Evolutionary conservation across 2,329 filamentous ascomycete species (phyloP).

Genomic region (Cryphonectria japonica): DNA sequence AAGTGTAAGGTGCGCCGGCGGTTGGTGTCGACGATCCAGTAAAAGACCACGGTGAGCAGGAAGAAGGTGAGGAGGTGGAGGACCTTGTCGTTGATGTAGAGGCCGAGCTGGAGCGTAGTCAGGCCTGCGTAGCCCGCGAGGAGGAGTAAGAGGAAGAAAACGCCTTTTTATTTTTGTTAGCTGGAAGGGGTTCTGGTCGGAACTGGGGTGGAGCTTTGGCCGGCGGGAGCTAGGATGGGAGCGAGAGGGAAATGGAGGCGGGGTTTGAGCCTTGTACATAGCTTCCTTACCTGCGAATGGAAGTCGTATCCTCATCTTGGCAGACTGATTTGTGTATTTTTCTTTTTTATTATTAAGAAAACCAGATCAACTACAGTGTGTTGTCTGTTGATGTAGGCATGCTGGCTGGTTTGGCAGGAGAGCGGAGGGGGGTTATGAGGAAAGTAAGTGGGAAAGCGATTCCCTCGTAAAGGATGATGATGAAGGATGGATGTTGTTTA

Average conservation of each 20-base stretch:
- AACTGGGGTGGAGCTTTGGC: background rate
- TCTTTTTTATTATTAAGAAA: background rate
- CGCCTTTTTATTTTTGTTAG: conserved; percentile 51
- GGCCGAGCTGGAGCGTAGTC: conserved; percentile 60
- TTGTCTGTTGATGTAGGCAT: conserved; percentile 12
- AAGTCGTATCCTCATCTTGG: conserved; percentile 79
- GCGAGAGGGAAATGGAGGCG: background rate
- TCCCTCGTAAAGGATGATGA: background rate
- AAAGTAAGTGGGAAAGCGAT: background rate
- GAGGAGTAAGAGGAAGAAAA: conserved; percentile 72
- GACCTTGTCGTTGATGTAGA: conserved; percentile 81
- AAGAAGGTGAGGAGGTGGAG: conserved; percentile 91
- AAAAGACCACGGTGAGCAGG: conserved; percentile 82
- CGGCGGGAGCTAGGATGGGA: background rate
- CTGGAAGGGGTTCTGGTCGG: background rate
- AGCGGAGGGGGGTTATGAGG: background rate
- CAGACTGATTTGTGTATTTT: background rate
- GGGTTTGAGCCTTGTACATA: background rate
- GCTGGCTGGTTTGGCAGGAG: background rate
- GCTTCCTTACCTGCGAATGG: conserved; percentile 77
- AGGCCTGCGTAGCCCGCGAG: conserved; percentile 81
- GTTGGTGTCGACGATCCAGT: conserved; percentile 94
- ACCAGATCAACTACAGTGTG: background rate
- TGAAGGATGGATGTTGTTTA: background rate
- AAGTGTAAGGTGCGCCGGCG: conserved; percentile 84